Base-by-base conservation (phyloP, 139 green algal species). In the Micractinium sp. region DNA sequence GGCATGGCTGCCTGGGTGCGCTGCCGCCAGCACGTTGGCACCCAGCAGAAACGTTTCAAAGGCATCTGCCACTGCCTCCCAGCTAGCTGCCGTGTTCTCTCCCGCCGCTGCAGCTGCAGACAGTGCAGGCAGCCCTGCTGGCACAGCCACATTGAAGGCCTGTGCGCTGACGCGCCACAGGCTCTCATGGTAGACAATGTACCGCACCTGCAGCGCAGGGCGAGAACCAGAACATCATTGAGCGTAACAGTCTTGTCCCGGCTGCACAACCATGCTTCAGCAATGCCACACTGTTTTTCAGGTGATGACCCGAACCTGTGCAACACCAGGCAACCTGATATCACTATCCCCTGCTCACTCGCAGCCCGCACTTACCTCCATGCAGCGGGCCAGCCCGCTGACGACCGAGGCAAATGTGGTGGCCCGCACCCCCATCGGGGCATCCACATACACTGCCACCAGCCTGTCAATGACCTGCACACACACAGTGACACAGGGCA, bases 41-140 rank as follows among this genome's bases (percentile, higher is more conserved):
- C 87, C 95, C 78, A 97, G 91, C 19, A 97, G 87, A 60, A 96
- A 96, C 53, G 74, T 89, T 53, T 96, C 90, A 88, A 97, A 95
- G 1, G 93, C 89, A 0, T 86, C 89, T 0, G 90, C 93, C 9
- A 97, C 89, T 23, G 91, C 82, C 15, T 89, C 85, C 94, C 94
- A 97, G 13, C 87, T 82, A 53, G 53, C 27, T 61, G 81, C 25
- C 56, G 35, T 86, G 74, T 66, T 84, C 56, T 90, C 56, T 20
- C 25, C 74, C 27, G 79, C 60, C 15, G 69, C 73, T 0, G 91
- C 47, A 29, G 87, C 73, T 3, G 81, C 29, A 3, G 66, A 75
- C 66, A 97, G 88, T 23, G 94, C 95, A 3, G 95, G 94, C 74
- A 98, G 86, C 3, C 96, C 96, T 0, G 89, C 53, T 0, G 86